These are phyloP conservation scores for Athelia sp. DNA, from an alignment of 1,284 basidiomycete species.

Conservation along the genomic window DNA sequence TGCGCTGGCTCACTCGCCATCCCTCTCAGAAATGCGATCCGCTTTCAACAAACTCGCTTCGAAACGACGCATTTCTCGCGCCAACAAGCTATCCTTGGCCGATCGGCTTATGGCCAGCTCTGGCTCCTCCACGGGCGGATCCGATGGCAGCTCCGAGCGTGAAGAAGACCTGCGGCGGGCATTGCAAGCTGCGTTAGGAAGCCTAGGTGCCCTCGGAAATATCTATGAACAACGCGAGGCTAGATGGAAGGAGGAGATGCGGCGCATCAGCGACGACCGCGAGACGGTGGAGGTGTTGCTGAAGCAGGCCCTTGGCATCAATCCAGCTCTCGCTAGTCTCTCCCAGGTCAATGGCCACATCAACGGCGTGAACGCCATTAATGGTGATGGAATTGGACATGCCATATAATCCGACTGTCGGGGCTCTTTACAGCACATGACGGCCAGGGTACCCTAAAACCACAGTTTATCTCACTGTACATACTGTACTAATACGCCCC, in stretches of 20 bases:
- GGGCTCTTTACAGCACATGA: too few species aligned
- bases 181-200: conserved; percentile 58
- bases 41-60: conserved; percentile 56
- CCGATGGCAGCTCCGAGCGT: conserved; percentile 46
- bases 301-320: conserved; percentile 52
- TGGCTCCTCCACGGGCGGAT: conserved; percentile 39
- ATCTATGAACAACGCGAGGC: conserved; percentile 66
- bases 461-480: too few species aligned
- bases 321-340: background rate
- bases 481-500: too few species aligned
- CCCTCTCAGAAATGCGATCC: conserved; percentile 45
- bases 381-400: background rate
- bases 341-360: background rate
- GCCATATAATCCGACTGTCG: too few species aligned
- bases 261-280: conserved; percentile 57
- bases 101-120: conserved; percentile 48
- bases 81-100: conserved; percentile 45
- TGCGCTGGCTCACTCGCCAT: conserved; percentile 37
- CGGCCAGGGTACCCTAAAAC: too few species aligned
- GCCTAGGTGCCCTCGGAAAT: conserved; percentile 51
- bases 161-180: conserved; percentile 63
- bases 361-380: too few species aligned
- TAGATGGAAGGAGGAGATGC: conserved; percentile 68
- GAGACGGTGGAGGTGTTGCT: conserved; percentile 61
- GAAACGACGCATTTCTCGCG: conserved; percentile 48